These are phyloP conservation scores for Colletotrichum gigasporum DNA, from an alignment of 2,329 filamentous ascomycete species.

Conservation along the genomic window DNA sequence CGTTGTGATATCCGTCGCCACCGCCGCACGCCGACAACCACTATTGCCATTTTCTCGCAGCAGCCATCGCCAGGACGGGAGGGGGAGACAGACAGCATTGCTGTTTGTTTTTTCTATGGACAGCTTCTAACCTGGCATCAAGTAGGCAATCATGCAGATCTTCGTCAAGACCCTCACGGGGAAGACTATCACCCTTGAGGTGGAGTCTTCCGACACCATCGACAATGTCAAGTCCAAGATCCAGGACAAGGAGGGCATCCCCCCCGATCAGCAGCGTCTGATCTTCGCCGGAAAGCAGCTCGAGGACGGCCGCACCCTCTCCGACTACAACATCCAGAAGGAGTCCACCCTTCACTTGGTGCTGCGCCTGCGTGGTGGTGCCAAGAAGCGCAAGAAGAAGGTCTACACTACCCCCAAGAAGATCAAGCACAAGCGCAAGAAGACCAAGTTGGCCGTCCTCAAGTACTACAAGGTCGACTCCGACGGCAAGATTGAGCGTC, in stretches of 20 bases:
- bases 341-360: conserved; percentile 98
- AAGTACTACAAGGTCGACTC: conserved; percentile 99
- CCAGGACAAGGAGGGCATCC: conserved; percentile 99
- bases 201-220: conserved; percentile 99
- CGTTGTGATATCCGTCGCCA: conserved; percentile 6
- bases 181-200: conserved; percentile 99
- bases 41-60: neutral
- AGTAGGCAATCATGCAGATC: conserved; percentile 77
- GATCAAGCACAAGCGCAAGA: conserved; percentile 99
- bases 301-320: conserved; percentile 98
- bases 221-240: conserved; percentile 99
- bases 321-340: conserved; percentile 99
- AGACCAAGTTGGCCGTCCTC: conserved; percentile 99
- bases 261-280: conserved; percentile 98
- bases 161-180: conserved; percentile 93
- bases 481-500: conserved; percentile 99
- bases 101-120: neutral
- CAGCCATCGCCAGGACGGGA: neutral
- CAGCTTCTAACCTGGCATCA: conserved; percentile 49
- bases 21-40: neutral
- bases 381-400: conserved; percentile 99
- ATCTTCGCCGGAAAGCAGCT: conserved; percentile 99
- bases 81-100: conserved; percentile 11
- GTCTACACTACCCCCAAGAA: conserved; percentile 99
- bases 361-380: conserved; percentile 94